Conservation (phyloP, 257 asterid species). For the Striga asiatica region DNA sequence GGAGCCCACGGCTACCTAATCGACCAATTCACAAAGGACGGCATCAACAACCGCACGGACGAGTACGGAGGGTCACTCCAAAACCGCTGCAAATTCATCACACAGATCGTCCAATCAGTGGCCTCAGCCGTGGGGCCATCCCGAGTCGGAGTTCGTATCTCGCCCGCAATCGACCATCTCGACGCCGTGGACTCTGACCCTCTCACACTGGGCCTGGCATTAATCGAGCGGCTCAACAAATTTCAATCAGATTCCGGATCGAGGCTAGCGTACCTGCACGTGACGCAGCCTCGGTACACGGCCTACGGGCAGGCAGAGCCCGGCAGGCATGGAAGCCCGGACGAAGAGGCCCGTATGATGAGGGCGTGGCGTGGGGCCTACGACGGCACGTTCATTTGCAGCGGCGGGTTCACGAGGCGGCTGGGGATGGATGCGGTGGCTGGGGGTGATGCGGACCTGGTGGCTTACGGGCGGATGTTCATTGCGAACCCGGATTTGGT, state of each 20-base stretch:
- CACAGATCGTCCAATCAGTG: slow-evolving; percentile 50
- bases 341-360: slow-evolving; percentile 51
- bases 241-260: slow-evolving; percentile 34
- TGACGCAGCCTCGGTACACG: slow-evolving; percentile 83
- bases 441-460: slow-evolving; percentile 44
- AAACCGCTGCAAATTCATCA: slow-evolving; percentile 67
- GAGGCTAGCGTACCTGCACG: slow-evolving; percentile 64
- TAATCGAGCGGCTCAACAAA: slow-evolving; percentile 56
- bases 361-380: slow-evolving; percentile 52
- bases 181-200: slow-evolving; percentile 90
- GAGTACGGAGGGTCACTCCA: slow-evolving; percentile 73
- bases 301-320: slow-evolving; percentile 51
- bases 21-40: slow-evolving; percentile 82
- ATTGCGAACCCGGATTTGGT: slow-evolving; percentile 67
- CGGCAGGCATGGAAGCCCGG: slow-evolving; percentile 60
- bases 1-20: slow-evolving; percentile 95
- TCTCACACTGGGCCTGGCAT: slow-evolving; percentile 57
- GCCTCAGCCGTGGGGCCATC: slow-evolving; percentile 64
- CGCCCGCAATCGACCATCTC: slow-evolving; percentile 91
- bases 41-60: slow-evolving; percentile 73
- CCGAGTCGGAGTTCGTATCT: slow-evolving; percentile 66
- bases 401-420: slow-evolving; percentile 60
- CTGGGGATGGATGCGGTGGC: slow-evolving; percentile 56
- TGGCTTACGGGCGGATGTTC: slow-evolving; percentile 50
- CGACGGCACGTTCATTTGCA: slow-evolving; percentile 50